Evolutionary conservation across 164 flowering plant species (phyloP), one percentile per base, ranked within the genome.

Genomic region (Vitis amurensis): DNA sequence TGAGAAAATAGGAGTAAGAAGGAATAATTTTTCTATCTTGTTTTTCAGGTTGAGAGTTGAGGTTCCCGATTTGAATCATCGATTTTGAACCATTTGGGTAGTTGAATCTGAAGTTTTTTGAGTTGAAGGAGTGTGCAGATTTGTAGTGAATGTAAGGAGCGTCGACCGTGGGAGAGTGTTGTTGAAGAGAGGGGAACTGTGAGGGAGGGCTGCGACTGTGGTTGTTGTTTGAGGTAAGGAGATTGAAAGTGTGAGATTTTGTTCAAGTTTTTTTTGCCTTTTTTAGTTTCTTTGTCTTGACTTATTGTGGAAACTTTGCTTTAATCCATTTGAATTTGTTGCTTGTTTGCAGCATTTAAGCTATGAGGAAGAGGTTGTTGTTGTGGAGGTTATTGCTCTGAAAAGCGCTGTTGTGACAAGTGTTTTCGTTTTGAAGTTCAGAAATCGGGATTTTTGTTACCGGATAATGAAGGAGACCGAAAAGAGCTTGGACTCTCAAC

Each of bases 401-500:
- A 60, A 11, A 23, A 8, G 14, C 13, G 31, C 23, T 10, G 1
- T 50, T 37, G 6, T 61, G 17, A 11, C 27, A 19, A 17, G 50
- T 64, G 4, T 19, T n/a, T 17, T 64, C 7, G 15, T 64, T 14
- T 55, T 55, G 13, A 30, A 16, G 50, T 3, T 52, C 13, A 15
- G 9, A 15, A 51, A 11, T 29, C 44, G 8, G 13, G 15, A 11
- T 3, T 61, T 61, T 16, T 30, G 29, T 2, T 30, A 9, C 12
- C 59, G 64, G 64, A 66, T 68, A 51, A 50, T 82, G 83, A 80
- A 76, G 71, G 89, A 87, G 68, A 48, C 50, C 8, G 94, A 88
- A 83, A 90, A 82, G 74, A 74, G 87, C 72, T 78, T 94, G 80
- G 98, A 94, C 81, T 84, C 97, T 59, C 93, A 91, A 69, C 83